Base-by-base conservation (phyloP, 345 rosid species). In the Gossypioides kirkii region DNA sequence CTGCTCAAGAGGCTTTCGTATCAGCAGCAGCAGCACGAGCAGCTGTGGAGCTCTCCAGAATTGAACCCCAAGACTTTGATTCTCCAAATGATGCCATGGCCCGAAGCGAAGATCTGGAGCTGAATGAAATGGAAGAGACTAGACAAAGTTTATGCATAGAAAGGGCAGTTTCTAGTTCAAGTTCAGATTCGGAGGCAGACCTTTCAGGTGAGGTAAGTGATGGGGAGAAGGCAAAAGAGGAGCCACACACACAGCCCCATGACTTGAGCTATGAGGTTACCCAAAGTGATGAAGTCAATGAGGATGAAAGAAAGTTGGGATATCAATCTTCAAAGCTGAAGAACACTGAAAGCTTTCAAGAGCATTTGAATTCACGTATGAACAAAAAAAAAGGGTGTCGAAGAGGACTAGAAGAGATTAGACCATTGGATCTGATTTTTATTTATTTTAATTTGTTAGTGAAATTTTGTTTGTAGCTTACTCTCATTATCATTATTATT, bases 1-100 rank as follows among this genome's bases (percentile, higher is more conserved):
- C 89, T 45, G 87, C 85, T 28, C 78, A 58, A 45, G 86, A 82
- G 61, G 87, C 90, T 26, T 82, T 82, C 43, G 76, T 81, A 76
- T 73, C 88, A 17, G 88, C 90, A 6, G 83, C 43, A n/a, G 87
- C 88, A 47, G 87, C 87, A 54, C 75, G 80, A 72, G 86, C 86
- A 5, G 86, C 88, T 14, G 61, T 79, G 11, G 77, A 83, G 36
- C 88, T 89, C 72, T 83, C 87, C 9, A 73, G 75, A 74, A 38
- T 74, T 3, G 74, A 76, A 64, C 76, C 80, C n/a, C 74, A 53
- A 13, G 79, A 71, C 62, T 23, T 10, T 17, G 73, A 77, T 62
- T 32, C 38, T 32, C 22, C 69, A 11, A 78, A 78, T 38, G 65
- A 82, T 52, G 55, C 75, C 38, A 16, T 18, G 36, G 52, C 56